These are phyloP conservation scores for Phaseolus lunatus DNA, from an alignment of 306 rosid species.

Conservation along the genomic window DNA sequence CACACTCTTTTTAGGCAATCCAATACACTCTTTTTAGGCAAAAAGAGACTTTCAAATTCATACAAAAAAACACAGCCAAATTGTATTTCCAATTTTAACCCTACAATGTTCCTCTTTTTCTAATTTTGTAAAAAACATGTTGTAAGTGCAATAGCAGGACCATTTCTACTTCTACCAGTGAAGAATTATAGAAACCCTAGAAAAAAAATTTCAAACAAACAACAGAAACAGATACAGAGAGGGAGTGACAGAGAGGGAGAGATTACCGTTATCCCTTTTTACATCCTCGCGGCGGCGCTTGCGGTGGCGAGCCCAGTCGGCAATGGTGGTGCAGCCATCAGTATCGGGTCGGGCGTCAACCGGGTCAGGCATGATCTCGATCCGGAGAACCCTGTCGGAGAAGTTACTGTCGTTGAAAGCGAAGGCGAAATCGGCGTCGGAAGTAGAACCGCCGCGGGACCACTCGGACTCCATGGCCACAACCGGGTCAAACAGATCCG, in stretches of 20 bases:
- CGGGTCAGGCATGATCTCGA: slow-evolving; percentile 79
- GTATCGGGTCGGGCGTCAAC: slow-evolving; percentile 62
- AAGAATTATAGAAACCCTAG: slow-evolving; percentile 24
- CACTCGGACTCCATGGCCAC: slow-evolving; percentile 71
- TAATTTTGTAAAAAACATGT: not conserved
- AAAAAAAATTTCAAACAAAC: no score
- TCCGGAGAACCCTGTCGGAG: slow-evolving; percentile 88
- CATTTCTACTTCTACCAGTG: not conserved
- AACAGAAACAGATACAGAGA: not conserved
- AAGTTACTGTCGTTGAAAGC: slow-evolving; percentile 96
- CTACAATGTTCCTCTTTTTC: not conserved
- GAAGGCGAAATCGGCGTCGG: slow-evolving; percentile 88
- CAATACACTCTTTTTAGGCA: not conserved
- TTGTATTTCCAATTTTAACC: not conserved
- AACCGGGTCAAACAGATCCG: slow-evolving; percentile 88
- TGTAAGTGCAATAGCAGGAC: not conserved
- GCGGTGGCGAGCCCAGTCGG: slow-evolving; percentile 94
- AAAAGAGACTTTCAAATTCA: not conserved
- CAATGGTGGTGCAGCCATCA: slow-evolving; percentile 66
- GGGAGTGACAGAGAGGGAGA: not conserved
- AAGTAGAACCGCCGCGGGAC: slow-evolving; percentile 54
- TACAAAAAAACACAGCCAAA: not conserved
- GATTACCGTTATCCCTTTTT: slow-evolving; percentile 73
- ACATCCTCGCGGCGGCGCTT: slow-evolving; percentile 90
- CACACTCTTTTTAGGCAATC: not conserved